These are phyloP conservation scores for Parasitella parasitica DNA, from an alignment of 371 early-diverging fungal genomes.

Conservation along the genomic window DNA sequence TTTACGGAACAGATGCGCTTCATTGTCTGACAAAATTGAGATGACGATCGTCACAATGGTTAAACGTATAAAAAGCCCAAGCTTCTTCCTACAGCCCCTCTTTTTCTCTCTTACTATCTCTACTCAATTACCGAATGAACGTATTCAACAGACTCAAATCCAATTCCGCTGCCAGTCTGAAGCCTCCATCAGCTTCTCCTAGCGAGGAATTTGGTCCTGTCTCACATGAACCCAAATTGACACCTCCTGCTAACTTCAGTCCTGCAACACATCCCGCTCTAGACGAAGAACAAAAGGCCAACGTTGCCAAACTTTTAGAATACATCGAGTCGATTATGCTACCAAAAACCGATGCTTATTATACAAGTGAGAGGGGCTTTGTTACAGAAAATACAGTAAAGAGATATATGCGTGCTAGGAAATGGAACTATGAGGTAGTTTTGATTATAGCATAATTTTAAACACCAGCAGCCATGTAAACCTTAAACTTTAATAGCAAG, in stretches of 20 bases:
- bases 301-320: conserved; percentile 45
- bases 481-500: conserved; percentile 27
- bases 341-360: conserved; percentile 48
- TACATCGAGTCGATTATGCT: conserved; percentile 55
- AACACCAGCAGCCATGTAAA: not conserved
- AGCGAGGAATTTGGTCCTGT: conserved; percentile 29
- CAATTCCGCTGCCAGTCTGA: conserved; percentile 19
- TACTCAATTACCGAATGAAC: conserved; percentile 12
- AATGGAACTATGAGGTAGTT: conserved; percentile 63
- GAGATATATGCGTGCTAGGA: conserved; percentile 77
- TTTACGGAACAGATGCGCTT: not conserved
- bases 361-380: conserved; percentile 53
- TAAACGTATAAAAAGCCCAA: not conserved
- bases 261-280: conserved; percentile 31
- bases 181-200: conserved; percentile 9
- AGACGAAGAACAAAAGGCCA: conserved; percentile 42
- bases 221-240: conserved; percentile 35
- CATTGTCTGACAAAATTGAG: conserved; percentile 5
- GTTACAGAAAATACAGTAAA: conserved; percentile 59
- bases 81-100: not conserved
- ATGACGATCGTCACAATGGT: conserved; percentile 4
- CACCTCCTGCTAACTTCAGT: conserved; percentile 25
- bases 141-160: conserved; percentile 27
- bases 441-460: not conserved
- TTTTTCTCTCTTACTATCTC: not conserved